Evolutionary conservation across 1,139 yeast species (phyloP), one percentile per base, ranked within the genome.

Genomic region (Taphrina pruni): DNA sequence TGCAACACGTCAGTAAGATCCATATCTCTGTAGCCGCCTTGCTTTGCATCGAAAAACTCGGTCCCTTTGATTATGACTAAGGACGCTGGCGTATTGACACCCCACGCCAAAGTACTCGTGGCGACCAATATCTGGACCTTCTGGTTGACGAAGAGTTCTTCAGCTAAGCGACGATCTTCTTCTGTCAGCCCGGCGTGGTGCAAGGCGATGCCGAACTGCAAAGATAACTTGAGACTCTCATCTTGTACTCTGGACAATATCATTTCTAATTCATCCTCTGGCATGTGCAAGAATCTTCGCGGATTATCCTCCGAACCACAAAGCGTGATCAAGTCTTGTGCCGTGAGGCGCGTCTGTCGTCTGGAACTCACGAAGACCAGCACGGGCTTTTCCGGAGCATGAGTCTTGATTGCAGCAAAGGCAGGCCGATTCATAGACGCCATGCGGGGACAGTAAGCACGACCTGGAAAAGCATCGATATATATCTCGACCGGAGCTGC

Each of bases 151-250:
- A 94, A 94, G 48, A 94, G 80, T 73, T 87, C 87, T 77, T 95
- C 99, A 2, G 97, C 88, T 56, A 93, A 86, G 74, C 87, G 87
- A 74, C 99, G 86, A 77, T 94, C 99, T 55, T 88, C 84, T 73
- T 92, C 97, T 21, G 91, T 96, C 69, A 94, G 82, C 78, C 99
- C 99, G 55, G 99, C 99, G 82, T 94, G 99, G 81, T 94, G 99
- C 66, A 94, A 82, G 0, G 97, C 99, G 79, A 95, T 93, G 71
- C 99, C 99, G 78, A 93, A 95, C 76, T 93, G 98, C 71, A 95
- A 80, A 0, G 97, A 85, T 60, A 94, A 79, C 74, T 86, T 86
- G 70, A 95, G 82, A 0, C 98, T 92, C 50, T 94, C 98, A 78
- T 95, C 99, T 72, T 90, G 88, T 8, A 94, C 97, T 69, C 83